Evolutionary conservation across 1,139 yeast species (phyloP), one percentile per base, ranked within the genome.

Genomic region (Sugiyamaella novakii): DNA sequence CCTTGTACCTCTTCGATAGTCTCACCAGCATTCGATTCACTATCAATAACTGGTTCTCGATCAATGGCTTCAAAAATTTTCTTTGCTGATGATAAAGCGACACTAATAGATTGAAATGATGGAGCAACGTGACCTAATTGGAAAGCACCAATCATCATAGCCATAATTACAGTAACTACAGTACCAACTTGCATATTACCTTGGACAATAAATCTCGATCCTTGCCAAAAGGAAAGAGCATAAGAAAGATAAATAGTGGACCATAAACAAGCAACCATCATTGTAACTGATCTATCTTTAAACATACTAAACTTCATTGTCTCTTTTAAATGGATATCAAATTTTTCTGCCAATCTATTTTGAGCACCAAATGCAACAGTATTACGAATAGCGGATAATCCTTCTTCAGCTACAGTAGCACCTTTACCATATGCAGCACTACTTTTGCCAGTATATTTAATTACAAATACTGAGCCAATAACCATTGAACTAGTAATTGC

Each of bases 361-460:
- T 73, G 76, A 15, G 70, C 63, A 18, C 76, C 75, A 50, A 73
- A 72, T 1, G 77, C 76, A 19, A 70, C 68, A 3, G 74, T 72
- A 51, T 68, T 70, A 43, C 77, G 68, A 22, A 72, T 65, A 7
- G 74, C 67, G 14, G 73, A 62, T 18, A 73, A 55, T 7, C 71
- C 67, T 49, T 73, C 77, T 53, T 73, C 77, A 10, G 77, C 77
- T 10, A 72, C 57, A 18, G 72, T 58, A 12, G 73, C 63, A 21
- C 75, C 76, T 24, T 55, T 54, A 17, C 72, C 68, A 41, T 69
- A 70, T 6, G 65, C 63, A 5, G 59, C 57, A 21, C 65, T 59
- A 22, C 64, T 58, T 14, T 46, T 52, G 46, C 61, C 59, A 31
- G 65, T 62, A 56, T 56, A 68, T 53, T 69, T 69, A 46, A 71